Evolutionary conservation across 345 rosid species (phyloP).

Genomic region (Eucalyptus pumila): DNA sequence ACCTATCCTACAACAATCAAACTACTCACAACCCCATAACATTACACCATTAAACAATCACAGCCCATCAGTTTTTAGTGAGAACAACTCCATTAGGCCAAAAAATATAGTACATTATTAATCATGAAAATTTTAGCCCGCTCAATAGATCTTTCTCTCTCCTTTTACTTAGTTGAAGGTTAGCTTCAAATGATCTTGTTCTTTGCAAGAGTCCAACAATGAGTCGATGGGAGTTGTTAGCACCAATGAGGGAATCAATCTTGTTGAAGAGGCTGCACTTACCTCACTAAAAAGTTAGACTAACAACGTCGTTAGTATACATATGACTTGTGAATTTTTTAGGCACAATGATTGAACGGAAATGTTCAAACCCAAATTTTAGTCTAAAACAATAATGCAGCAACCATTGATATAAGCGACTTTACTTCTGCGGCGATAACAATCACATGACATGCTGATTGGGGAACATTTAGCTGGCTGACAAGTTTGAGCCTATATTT

Average conservation of each 20-base stretch:
- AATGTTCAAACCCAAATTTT: not conserved
- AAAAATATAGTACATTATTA: not conserved
- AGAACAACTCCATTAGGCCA: not conserved
- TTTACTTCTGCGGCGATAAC: rapidly evolving
- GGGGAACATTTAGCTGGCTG: not conserved
- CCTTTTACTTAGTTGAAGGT: not conserved
- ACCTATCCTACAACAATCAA: not conserved
- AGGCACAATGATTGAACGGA: rapidly evolving
- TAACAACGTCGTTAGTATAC: not conserved
- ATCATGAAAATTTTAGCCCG: not conserved
- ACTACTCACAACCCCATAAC: not conserved
- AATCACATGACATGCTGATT: not conserved
- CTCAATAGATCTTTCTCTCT: not conserved
- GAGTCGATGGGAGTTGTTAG: not conserved
- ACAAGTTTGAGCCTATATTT: not conserved
- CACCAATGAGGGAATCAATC: not conserved
- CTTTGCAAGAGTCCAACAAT: not conserved
- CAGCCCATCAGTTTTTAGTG: not conserved
- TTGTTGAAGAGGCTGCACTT: not conserved
- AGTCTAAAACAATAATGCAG: not conserved
- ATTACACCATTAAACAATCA: not conserved
- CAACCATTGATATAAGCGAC: not conserved
- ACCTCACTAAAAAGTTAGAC: not conserved
- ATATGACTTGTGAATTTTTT: not conserved
- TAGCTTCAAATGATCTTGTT: not conserved